A percentile compares a stretch with the other conserved stretches of the same genome.
These are phyloP conservation scores for Phytopythium vexans DNA, from an alignment of 352 stramenopile genomes.

Conservation along the genomic window DNA sequence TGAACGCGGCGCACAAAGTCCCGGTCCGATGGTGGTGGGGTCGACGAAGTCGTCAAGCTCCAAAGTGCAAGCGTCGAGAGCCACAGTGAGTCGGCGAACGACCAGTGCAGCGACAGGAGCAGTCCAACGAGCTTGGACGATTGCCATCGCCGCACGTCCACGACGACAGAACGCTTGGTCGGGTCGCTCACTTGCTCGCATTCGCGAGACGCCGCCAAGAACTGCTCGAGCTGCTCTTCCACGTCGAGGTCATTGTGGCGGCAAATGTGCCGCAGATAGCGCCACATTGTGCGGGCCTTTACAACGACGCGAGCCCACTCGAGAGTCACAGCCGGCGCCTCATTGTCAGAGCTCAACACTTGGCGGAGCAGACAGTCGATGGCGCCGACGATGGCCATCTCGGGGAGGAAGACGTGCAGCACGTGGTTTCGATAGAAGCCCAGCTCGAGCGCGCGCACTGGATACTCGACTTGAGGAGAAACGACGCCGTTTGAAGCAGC, in stretches of 20 bases:
- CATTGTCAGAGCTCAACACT: slow-evolving; percentile 7
- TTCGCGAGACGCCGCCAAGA: slow-evolving; percentile 20
- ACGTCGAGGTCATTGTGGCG: slow-evolving; percentile 52
- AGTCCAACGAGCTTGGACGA: slow-evolving; percentile 48
- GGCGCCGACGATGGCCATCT: slow-evolving; percentile 67
- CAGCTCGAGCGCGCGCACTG: slow-evolving; percentile 65
- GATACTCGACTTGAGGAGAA: slow-evolving; percentile 47
- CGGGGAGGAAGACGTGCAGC: slow-evolving; percentile 72
- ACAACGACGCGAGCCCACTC: slow-evolving; percentile 28
- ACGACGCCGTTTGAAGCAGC: slow-evolving; percentile 39
- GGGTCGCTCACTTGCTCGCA: slow-evolving; percentile 10
- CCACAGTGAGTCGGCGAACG: slow-evolving; percentile 77
- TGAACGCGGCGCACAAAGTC: slow-evolving; percentile 56
- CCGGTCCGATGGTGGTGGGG: slow-evolving; percentile 26
- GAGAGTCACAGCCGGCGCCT: slow-evolving; percentile 11
- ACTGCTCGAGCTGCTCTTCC: slow-evolving; percentile 25
- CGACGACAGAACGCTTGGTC: slow-evolving; percentile 13
- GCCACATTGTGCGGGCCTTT: slow-evolving; percentile 49
- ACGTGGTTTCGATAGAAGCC: slow-evolving; percentile 87
- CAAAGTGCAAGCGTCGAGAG: slow-evolving; percentile 49
- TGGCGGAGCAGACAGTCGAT: slow-evolving; percentile 39
- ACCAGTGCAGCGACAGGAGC: slow-evolving; percentile 63
- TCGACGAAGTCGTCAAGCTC: slow-evolving; percentile 19
- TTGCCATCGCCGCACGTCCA: slow-evolving; percentile 36
- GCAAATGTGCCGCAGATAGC: slow-evolving; percentile 67